phyloP scores from a whole-genome alignment of 169 alveolate species.

The Besnoitia besnoiti region DNA sequence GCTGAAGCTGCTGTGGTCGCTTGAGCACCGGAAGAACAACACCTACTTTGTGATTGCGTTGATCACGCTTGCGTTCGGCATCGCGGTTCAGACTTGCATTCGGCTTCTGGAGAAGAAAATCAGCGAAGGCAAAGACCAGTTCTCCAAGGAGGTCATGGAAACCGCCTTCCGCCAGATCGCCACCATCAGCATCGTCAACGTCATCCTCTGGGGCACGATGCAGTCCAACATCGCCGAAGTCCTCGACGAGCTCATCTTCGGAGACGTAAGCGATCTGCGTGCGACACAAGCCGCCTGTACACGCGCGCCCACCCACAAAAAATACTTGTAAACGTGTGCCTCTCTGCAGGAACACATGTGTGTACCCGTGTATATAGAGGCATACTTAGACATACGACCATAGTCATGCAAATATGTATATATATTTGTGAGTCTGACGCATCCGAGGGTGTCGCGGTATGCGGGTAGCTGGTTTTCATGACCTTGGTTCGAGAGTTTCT shows the following conservation, averaged over 20 bases:
- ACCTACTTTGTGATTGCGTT: slow-evolving; percentile 73
- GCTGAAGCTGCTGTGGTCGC: slow-evolving; percentile 68
- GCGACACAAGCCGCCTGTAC: background rate
- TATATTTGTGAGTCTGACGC: background rate
- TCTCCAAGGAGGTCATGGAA: slow-evolving; percentile 80
- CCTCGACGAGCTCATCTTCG: slow-evolving; percentile 77
- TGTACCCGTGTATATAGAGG: background rate
- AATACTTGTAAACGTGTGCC: background rate
- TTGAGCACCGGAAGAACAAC: slow-evolving; percentile 71
- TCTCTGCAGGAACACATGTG: background rate
- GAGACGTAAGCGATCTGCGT: slow-evolving; percentile 74
- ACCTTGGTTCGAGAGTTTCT: background rate
- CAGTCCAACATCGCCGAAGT: slow-evolving; percentile 82
- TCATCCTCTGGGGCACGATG: slow-evolving; percentile 81
- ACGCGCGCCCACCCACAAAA: too few relatives aligned
- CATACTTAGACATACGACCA: background rate
- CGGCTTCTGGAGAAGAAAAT: slow-evolving; percentile 75
- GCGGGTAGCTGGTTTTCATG: background rate
- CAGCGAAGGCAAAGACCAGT: slow-evolving; percentile 78
- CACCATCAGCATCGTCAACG: slow-evolving; percentile 79
- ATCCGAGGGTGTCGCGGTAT: background rate
- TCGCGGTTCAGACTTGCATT: slow-evolving; percentile 69
- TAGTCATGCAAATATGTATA: too few relatives aligned
- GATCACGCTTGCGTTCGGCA: slow-evolving; percentile 74
- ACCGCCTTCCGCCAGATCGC: slow-evolving; percentile 84